phyloP scores from a whole-genome alignment of 257 asterid species.

The Henckelia pumila region DNA sequence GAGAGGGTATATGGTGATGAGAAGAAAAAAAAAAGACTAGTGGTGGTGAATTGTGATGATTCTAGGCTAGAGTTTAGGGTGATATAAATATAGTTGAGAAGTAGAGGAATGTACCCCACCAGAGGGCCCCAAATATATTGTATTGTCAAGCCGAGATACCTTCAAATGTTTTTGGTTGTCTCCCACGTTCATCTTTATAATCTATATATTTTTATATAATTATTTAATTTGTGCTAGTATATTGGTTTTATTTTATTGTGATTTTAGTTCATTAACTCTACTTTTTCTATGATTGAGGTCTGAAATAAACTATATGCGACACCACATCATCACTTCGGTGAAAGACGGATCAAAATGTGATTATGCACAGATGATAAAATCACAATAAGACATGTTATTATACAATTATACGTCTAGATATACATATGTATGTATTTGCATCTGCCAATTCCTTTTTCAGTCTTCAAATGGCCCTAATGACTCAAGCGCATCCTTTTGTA shows the following conservation, averaged over 20 bases:
- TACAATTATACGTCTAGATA: too few species aligned
- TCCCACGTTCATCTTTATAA: conserved; percentile 49
- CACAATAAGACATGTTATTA: too few species aligned
- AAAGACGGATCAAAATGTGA: too few species aligned
- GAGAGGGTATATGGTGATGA: background rate
- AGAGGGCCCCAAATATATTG: conserved; percentile 33
- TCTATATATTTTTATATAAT: too few species aligned
- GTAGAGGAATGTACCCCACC: conserved; percentile 35
- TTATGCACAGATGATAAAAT: too few species aligned
- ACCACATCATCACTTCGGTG: too few species aligned
- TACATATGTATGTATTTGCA: too few species aligned
- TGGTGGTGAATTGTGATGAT: conserved; percentile 26
- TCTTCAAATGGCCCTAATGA: background rate
- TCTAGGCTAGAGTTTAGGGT: conserved; percentile 46
- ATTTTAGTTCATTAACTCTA: too few species aligned
- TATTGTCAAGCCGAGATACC: conserved; percentile 38
- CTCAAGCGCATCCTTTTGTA: background rate
- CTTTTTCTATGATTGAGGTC: too few species aligned
- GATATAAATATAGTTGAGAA: conserved; percentile 58
- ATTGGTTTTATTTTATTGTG: background rate
- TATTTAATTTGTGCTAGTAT: too few species aligned
- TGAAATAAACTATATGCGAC: too few species aligned
- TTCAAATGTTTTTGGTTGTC: conserved; percentile 58
- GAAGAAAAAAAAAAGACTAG: background rate
- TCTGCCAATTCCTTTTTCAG: background rate